Evolutionary conservation across 495 filamentous ascomycete species (phyloP).

Genomic region (Haplographium delicatum): DNA sequence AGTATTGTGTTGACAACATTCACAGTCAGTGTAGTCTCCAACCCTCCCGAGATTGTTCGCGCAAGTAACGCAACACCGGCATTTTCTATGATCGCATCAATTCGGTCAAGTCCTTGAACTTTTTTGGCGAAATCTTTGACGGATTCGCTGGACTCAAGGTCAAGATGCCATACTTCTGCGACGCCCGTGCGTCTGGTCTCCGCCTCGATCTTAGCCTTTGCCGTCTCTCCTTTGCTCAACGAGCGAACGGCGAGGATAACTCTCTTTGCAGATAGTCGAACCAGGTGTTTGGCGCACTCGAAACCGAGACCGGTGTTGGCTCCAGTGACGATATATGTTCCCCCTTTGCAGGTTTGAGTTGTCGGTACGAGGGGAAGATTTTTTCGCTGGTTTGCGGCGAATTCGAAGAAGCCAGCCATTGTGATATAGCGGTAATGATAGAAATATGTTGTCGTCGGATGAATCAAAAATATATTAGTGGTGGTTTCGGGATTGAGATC

Average conservation of each 20-base stretch:
- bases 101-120: not conserved
- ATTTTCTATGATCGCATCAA: conserved; percentile 12
- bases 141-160: conserved; percentile 34
- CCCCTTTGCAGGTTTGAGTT: conserved; percentile 14
- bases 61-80: conserved; percentile 2
- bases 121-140: conserved; percentile 14
- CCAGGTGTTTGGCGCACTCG: conserved; percentile 40
- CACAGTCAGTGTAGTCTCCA: conserved; percentile 10
- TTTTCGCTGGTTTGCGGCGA: no score
- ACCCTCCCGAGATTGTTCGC: not conserved
- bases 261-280: conserved; percentile 30
- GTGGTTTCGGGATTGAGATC: no score
- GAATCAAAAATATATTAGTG: no score
- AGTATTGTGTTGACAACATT: conserved; percentile 18
- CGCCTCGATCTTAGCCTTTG: conserved; percentile 19
- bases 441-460: no score
- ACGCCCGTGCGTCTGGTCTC: conserved; percentile 17
- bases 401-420: no score
- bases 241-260: conserved; percentile 43
- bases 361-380: not conserved
- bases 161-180: conserved; percentile 49
- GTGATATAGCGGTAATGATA: no score
- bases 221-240: conserved; percentile 30
- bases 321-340: conserved; percentile 48
- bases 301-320: conserved; percentile 49